Evolutionary conservation across 768 basidiomycete genomes (phyloP), one percentile per base, ranked within the genome.

Genomic region (Mrakia blollopis): DNA sequence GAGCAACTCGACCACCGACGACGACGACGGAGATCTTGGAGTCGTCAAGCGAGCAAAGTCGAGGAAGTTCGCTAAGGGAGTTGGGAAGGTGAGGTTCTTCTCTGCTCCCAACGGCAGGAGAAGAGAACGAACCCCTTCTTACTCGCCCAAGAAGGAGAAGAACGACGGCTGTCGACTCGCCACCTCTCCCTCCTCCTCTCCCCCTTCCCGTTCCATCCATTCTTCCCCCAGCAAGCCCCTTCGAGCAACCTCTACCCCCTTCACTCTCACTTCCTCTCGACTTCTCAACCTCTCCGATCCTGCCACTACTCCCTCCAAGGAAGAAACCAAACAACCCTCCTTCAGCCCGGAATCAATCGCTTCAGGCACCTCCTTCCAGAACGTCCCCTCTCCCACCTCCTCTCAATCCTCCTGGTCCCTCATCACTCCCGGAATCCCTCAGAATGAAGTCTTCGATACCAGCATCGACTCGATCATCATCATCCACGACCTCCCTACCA

Each of bases 381-480:
- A 65, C 32, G 16, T 35, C 23, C 39, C 65, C 39, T 68, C 65
- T 16, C 65, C 73, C 21, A 52, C 73, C 8, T 74, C 60, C 18
- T 65, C 73, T 9, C 39, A 44, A 16, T 52, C 65, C 3, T 74
- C 73, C 21, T 72, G 30, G 47, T 54, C 54, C 28, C 71, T 60
- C 71, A 28, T 57, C 35, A 60, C 71, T n/a, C 61, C 65, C 47
- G 37, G 30, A 37, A 61, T 74, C 62, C 37, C 37, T n/a, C 47
- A 65, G 73, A 39, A 32, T 18, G 47, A 44, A 0, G 10, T 37
- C 30, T 57, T 57, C 52, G 71, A 72, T 28, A 50, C 71, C 37
- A 37, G 52, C n/a, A 37, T 30, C 60, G 39, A 72, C 76, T 39
- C 71, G 23, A 63, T 77, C 63, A 73, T 71, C 21, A 73, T 77